Evolutionary conservation across 129 eudicot genomes (phyloP).

Genomic region (Kitagawia praeruptora): DNA sequence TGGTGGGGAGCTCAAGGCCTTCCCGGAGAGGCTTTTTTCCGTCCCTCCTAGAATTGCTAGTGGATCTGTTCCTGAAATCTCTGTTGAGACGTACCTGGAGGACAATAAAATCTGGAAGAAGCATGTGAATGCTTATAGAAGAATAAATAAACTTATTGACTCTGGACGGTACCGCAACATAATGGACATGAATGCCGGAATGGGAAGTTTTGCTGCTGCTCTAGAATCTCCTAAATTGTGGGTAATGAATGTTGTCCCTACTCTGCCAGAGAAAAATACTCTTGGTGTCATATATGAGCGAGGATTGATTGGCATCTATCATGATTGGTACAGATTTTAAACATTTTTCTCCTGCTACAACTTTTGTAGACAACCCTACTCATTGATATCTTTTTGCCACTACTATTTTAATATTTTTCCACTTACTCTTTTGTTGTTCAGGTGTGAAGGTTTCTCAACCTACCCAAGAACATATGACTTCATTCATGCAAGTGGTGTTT

Average conservation of each 20-base stretch:
- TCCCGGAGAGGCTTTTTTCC: constrained; percentile 83
- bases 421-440: constrained; percentile 21
- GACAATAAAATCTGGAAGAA: constrained; percentile 82
- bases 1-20: constrained; percentile 54
- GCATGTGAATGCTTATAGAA: constrained; percentile 75
- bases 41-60: constrained; percentile 77
- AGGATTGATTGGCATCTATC: constrained; percentile 95
- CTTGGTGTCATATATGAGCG: constrained; percentile 85
- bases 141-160: constrained; percentile 56
- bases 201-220: constrained; percentile 98
- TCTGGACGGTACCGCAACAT: constrained; percentile 92
- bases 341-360: not conserved
- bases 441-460: constrained; percentile 98
- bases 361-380: not conserved
- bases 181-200: constrained; percentile 99
- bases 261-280: constrained; percentile 67
- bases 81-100: constrained; percentile 60
- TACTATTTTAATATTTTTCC: not conserved
- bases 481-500: constrained; percentile 88
- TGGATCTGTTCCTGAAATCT: constrained; percentile 69
- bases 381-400: not conserved
- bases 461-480: constrained; percentile 96
- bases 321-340: constrained; percentile 61
- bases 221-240: constrained; percentile 76
- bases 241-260: constrained; percentile 99